A percentile compares a stretch with the other conserved stretches of the same genome.
phyloP scores from a whole-genome alignment of 768 basidiomycete species.

The Hysterangium stoloniferum region DNA sequence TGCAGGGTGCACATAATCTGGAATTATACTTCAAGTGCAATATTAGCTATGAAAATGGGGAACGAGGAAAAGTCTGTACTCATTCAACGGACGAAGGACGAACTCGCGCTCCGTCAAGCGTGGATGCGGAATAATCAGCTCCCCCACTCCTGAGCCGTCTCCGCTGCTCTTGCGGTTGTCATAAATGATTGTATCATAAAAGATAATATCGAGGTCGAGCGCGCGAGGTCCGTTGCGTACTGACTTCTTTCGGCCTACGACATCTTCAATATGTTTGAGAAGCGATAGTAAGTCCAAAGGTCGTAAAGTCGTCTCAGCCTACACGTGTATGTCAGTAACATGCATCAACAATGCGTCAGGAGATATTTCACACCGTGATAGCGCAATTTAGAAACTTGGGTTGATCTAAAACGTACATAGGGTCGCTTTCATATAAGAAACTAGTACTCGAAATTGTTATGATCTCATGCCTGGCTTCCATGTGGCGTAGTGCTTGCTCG shows the following conservation, averaged over 20 bases:
- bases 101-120: slow-evolving; percentile 82
- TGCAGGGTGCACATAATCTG: slow-evolving; percentile 60
- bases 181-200: slow-evolving; percentile 56
- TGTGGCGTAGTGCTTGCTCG: slow-evolving; percentile 60
- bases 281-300: slow-evolving; percentile 52
- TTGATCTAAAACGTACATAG: slow-evolving; percentile 95
- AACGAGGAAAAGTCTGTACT: slow-evolving; percentile 40
- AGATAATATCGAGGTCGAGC: slow-evolving; percentile 82
- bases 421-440: slow-evolving; percentile 86
- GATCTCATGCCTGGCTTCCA: slow-evolving; percentile 45
- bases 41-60: neutral
- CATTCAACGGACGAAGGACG: slow-evolving; percentile 77
- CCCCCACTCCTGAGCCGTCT: slow-evolving; percentile 46
- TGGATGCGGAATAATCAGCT: slow-evolving; percentile 82
- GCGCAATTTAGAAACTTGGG: slow-evolving; percentile 85
- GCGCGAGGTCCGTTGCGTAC: slow-evolving; percentile 82
- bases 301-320: slow-evolving; percentile 71
- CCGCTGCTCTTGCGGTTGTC: slow-evolving; percentile 45
- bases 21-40: slow-evolving; percentile 60
- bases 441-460: slow-evolving; percentile 63
- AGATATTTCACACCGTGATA: slow-evolving; percentile 52
- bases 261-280: slow-evolving; percentile 65
- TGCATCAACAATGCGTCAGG: neutral
- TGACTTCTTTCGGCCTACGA: slow-evolving; percentile 72
- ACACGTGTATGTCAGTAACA: neutral